Base-by-base conservation (phyloP, 75 land plant genomes). In the Isoetes taiwanensis region DNA sequence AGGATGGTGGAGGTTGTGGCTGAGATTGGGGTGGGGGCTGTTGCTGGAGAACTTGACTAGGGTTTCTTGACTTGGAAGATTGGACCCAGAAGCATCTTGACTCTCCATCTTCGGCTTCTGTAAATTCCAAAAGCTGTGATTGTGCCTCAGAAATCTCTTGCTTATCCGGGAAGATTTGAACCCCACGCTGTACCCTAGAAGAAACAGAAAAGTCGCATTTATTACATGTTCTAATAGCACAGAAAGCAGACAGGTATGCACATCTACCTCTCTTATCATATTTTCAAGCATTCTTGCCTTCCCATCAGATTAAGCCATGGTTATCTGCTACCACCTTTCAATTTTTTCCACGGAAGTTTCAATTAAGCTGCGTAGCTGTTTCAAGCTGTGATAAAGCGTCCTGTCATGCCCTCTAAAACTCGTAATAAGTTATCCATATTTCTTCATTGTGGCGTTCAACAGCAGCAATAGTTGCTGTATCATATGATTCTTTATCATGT, bases 371-470 rank as follows among this genome's bases (percentile, higher is more conserved):
- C 4, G 84, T 83, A 54, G 80, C 72, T 25, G 59, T 71, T 58
- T 90, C 93, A 64, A 90, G 66, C 65, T 85, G 87, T 25, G 84
- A 60, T 5, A 90, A n/a, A 39, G 24, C 97, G 73, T 53, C 84
- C 80, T 56, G 81, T 78, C 17, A 90, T 46, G 34, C 84, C 78
- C 65, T 86, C 97, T 34, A 90, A 54, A 27, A 78, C 71, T 62
- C 72, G 74, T 21, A 90, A 29, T 41, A 86, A 43, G 52, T 67
- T 71, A 64, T 90, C 97, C 64, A 65, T 86, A 58, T 60, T 83
- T 83, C 72, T 83, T 80, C 74, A 90, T 73, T 29, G 87, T 74
- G n/a, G 10, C 54, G 58, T 59, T 86, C 94, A 58, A 91, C 77
- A 59, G 85, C 83, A 33, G 76, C 69, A 4, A 86, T 32, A 0